Conservation (phyloP, 1,284 basidiomycete genomes). For the Tilletia caries region DNA sequence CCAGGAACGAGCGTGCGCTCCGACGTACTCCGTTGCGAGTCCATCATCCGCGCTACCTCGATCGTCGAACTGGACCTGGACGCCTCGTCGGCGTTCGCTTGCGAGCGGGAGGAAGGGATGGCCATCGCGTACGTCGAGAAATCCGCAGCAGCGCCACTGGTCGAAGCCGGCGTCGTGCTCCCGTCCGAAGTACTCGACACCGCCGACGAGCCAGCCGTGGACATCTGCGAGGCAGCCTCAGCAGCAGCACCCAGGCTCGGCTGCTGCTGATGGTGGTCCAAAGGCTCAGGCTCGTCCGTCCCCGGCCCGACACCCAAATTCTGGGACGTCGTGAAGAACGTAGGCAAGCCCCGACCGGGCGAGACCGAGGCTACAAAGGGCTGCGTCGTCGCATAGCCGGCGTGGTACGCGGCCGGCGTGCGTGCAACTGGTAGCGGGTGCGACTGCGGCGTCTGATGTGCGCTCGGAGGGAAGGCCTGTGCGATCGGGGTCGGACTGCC, state of each 20-base stretch:
- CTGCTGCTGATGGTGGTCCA: not conserved
- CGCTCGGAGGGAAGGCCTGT: not conserved
- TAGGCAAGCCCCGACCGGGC: not conserved
- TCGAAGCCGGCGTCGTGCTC: not conserved
- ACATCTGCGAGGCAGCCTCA: not conserved
- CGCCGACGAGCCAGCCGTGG: not conserved
- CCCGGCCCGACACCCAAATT: not conserved
- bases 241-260: not conserved
- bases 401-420: not conserved
- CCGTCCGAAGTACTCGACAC: not conserved
- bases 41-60: slow-evolving; percentile 5
- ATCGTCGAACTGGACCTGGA: not conserved
- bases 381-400: not conserved
- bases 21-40: not conserved
- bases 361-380: slow-evolving; percentile 6
- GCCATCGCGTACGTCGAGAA: too few species aligned
- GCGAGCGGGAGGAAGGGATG: too few species aligned
- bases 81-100: too few species aligned
- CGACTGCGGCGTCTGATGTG: not conserved
- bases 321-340: not conserved
- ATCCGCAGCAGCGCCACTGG: not conserved
- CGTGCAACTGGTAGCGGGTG: too few species aligned
- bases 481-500: not conserved
- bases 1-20: not conserved
- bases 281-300: not conserved